Conservation (phyloP, 768 basidiomycete genomes). For the Mycena vulgaris region DNA sequence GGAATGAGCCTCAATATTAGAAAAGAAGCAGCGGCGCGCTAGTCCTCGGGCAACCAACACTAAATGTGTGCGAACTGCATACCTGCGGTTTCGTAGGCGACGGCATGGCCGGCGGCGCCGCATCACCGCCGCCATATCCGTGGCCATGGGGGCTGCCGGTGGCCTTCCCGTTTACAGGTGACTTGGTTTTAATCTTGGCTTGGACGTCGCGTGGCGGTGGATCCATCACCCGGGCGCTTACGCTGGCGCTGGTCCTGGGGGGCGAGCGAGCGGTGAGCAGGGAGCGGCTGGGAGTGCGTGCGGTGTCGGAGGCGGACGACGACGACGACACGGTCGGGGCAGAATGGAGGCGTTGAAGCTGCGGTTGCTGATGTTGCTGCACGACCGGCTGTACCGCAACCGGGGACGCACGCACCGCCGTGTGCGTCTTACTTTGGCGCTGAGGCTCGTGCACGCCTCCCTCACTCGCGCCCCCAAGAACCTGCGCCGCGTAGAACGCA, state of each 20-base stretch:
- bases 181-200: constrained; percentile 23
- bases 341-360: constrained; percentile 36
- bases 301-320: constrained; percentile 13
- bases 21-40: constrained; percentile 26
- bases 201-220: constrained; percentile 23
- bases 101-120: neutral
- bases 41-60: constrained; percentile 13
- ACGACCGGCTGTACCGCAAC: neutral
- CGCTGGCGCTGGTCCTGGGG: constrained; percentile 2
- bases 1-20: constrained; percentile 26
- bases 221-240: constrained; percentile 13
- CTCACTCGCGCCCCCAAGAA: constrained; percentile 30
- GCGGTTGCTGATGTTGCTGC: constrained; percentile 18
- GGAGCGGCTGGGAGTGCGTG: constrained; percentile 13
- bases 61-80: constrained; percentile 5
- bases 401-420: constrained; percentile 16
- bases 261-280: constrained; percentile 18
- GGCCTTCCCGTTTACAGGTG: constrained; percentile 17
- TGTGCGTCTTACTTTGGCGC: constrained; percentile 5
- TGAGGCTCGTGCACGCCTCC: constrained; percentile 3
- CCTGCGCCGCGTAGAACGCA: constrained; percentile 36
- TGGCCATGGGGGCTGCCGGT: constrained; percentile 13
- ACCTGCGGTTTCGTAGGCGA: constrained; percentile 40
- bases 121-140: constrained; percentile 10
- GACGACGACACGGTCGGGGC: constrained; percentile 34